These are phyloP conservation scores for Jamesozyma jinghongensis DNA, from an alignment of 805 yeast genomes.

Conservation along the genomic window DNA sequence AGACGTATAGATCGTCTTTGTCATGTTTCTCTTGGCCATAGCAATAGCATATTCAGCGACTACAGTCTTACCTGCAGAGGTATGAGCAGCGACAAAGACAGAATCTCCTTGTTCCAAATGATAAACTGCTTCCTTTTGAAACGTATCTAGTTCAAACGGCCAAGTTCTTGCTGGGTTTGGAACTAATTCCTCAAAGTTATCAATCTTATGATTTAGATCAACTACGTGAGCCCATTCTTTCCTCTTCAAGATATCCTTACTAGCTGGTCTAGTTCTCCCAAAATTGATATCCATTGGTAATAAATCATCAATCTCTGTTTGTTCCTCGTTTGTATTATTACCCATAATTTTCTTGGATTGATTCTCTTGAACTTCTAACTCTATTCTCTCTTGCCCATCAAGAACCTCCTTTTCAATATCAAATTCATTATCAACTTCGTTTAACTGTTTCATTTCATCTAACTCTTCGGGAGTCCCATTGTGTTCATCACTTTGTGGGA, in stretches of 20 bases:
- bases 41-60: constrained; percentile 98
- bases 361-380: constrained; percentile 6
- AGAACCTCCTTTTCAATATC: constrained; percentile 33
- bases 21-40: constrained; percentile 92
- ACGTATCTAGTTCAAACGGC: constrained; percentile 92
- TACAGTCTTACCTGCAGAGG: constrained; percentile 97
- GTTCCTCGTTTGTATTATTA: constrained; percentile 9
- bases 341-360: constrained; percentile 6
- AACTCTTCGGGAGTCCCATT: constrained; percentile 5
- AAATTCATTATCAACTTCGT: constrained; percentile 28
- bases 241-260: constrained; percentile 27
- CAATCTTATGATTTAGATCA: constrained; percentile 72
- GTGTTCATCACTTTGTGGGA: constrained; percentile 13
- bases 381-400: constrained; percentile 21
- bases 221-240: constrained; percentile 93
- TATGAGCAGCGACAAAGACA: constrained; percentile 97
- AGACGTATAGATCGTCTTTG: constrained; percentile 91
- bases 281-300: constrained; percentile 44
- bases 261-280: constrained; percentile 31
- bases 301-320: constrained; percentile 34
- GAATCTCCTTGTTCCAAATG: constrained; percentile 97
- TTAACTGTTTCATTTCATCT: constrained; percentile 19
- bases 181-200: constrained; percentile 77
- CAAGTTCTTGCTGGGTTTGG: constrained; percentile 90
- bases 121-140: constrained; percentile 94